Evolutionary conservation across 1,284 basidiomycete species (phyloP), one percentile per base, ranked within the genome.

Genomic region (Microbotryum lychnidis-dioicae): DNA sequence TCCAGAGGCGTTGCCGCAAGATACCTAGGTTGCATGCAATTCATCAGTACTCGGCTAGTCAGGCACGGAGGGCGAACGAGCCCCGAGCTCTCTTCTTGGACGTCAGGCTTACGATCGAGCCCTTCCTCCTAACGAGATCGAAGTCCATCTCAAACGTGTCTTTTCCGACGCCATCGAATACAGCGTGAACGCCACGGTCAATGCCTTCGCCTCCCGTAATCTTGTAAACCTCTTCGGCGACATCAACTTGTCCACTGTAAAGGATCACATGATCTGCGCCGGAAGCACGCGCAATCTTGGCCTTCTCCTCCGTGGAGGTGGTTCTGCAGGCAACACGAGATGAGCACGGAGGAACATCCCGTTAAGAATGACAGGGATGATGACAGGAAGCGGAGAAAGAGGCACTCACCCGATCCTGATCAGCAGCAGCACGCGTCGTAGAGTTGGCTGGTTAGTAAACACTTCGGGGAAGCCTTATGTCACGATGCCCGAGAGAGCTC

Each of bases 121-220:
- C 71, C 62, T 71, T 73, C 42, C 67, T 49, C 20, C 63, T 23
- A 3, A 68, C 27, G 20, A 71, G 53, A 6, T 69, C 69, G 59
- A 72, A 70, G 56, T 71, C 67, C 16, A 60, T 67, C 1, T 70
- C 70, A 57, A 71, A 88, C 80, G 90, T 93, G 74, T 90, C 87
- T 76, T 87, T 91, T 10, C 94, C 94, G 27, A 98, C 91, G 50
- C 93, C 47, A 74, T 98, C 93, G 72, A 87, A 96, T 45, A 93
- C 81, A 12, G 83, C 92, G 69, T 92, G 81, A 18, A 68, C 68
- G 21, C 68, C 68, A 5, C 64, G 61, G 31, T 68, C 67, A 46
- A 67, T 62, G 10, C 93, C 93, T 70, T 86, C 81, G 2, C 87
- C 89, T 56, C 83, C 82, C 0, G 91, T 93, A 58, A 94, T 84